These are phyloP conservation scores for Botrytis pseudocinerea DNA, from an alignment of 2,329 filamentous ascomycete genomes.

Conservation along the genomic window DNA sequence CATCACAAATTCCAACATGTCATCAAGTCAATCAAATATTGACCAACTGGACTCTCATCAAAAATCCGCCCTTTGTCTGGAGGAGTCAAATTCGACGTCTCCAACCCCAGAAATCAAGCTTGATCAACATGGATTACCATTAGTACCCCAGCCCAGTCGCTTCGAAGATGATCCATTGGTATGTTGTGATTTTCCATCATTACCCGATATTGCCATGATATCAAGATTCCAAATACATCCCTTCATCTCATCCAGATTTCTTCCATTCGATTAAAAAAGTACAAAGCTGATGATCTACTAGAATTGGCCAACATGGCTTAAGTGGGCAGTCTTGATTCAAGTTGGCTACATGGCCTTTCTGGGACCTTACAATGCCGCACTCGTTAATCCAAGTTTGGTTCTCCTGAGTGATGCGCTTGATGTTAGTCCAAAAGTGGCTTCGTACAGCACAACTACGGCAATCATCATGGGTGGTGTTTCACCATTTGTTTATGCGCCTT, in stretches of 20 bases:
- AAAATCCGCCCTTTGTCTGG: conserved; percentile 19
- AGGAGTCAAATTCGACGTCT: conserved; percentile 19
- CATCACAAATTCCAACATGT: conserved; percentile 3
- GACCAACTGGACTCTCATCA: conserved; percentile 14
- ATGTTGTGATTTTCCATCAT: conserved; percentile 18
- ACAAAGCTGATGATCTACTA: conserved; percentile 22
- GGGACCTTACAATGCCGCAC: conserved; percentile 38
- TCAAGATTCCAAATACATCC: conserved; percentile 2
- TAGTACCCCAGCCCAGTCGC: conserved; percentile 38
- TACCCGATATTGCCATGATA: conserved; percentile 4
- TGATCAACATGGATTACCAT: conserved; percentile 35
- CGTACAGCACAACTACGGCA: conserved; percentile 38
- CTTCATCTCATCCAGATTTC: conserved; percentile 3
- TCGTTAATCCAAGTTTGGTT: conserved; percentile 39
- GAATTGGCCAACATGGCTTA: conserved; percentile 40
- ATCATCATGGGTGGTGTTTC: conserved; percentile 38
- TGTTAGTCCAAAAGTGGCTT: conserved; percentile 32
- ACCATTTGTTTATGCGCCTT: conserved; percentile 37
- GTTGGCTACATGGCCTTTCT: conserved; percentile 40
- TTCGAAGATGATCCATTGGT: conserved; percentile 40
- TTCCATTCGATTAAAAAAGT: background rate
- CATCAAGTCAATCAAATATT: conserved; percentile 5
- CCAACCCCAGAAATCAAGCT: conserved; percentile 26
- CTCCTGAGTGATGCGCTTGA: conserved; percentile 34
- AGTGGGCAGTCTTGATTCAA: conserved; percentile 40